These are phyloP conservation scores for Ophiocordyceps sinensis DNA, from an alignment of 2,329 filamentous ascomycete genomes.

Conservation along the genomic window DNA sequence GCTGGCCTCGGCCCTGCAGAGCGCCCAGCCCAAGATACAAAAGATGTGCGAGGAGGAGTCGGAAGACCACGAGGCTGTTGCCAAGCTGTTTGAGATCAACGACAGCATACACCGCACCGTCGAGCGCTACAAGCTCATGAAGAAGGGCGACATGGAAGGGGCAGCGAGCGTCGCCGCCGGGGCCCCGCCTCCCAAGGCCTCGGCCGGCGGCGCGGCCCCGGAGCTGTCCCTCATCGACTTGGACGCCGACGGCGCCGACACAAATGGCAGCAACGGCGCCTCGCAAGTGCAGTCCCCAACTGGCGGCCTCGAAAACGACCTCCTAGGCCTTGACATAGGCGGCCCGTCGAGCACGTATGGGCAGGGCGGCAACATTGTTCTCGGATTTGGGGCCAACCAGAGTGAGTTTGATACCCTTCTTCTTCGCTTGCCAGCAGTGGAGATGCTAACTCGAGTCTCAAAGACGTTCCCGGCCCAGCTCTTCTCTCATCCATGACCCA, in stretches of 20 bases:
- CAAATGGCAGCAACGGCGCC: constrained; percentile 29
- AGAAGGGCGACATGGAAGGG: constrained; percentile 80
- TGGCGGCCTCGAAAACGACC: constrained; percentile 71
- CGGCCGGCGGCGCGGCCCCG: constrained; percentile 44
- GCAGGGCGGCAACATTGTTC: constrained; percentile 66
- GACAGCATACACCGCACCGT: constrained; percentile 97
- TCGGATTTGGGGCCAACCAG: constrained; percentile 60
- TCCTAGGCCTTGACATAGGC: constrained; percentile 75
- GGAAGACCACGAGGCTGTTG: constrained; percentile 89
- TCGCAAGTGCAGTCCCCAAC: constrained; percentile 29
- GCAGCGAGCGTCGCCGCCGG: constrained; percentile 75
- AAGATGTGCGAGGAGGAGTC: constrained; percentile 99
- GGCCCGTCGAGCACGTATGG: constrained; percentile 47
- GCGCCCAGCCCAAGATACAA: constrained; percentile 95
- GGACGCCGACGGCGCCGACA: constrained; percentile 47
- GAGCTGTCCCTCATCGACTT: constrained; percentile 94
- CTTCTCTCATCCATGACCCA: constrained; percentile 50
- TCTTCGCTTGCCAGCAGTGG: neutral
- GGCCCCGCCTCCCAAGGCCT: constrained; percentile 29
- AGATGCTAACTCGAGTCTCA: neutral
- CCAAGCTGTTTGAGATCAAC: constrained; percentile 92
- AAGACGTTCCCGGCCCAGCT: constrained; percentile 50
- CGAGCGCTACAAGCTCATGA: constrained; percentile 87
- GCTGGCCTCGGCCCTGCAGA: constrained; percentile 75
- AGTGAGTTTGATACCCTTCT: constrained; percentile 29